Evolutionary conservation across 371 early-diverging fungal species (phyloP), one percentile per base, ranked within the genome.

Genomic region (Dipsacomyces acuminosporus): DNA sequence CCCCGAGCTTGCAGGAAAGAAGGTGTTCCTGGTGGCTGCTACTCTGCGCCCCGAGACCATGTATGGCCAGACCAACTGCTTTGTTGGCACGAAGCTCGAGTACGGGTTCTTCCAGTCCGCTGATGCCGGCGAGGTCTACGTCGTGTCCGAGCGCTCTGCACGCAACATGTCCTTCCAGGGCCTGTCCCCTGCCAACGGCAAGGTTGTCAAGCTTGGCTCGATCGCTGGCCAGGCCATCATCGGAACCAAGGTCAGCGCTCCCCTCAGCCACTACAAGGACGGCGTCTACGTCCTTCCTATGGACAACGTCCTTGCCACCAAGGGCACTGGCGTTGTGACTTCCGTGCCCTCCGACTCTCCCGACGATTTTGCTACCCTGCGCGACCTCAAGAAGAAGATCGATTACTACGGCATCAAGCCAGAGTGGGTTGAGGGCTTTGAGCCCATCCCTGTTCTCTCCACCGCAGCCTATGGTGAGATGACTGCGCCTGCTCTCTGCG

Each of bases 41-140:
- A 98, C 99, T 20, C 78, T 97, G 54, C 78, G 97, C 35, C 99
- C 99, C 14, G 99, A 98, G 78, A 98, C 99, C 64, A 96, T 97
- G 96, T 98, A 96, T 64, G 99, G 96, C 52, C 95, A 96, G 75
- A 98, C 97, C 62, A 96, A 96, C 79, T 96, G 96, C 78, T 97
- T 86, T 63, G 94, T 96, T 30, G 95, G 95, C 40, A 81, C 84
- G n/a, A 87, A 88, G 24, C 74, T 98, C 58, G 81, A 83, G 48
- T 98, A 98, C 63, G 94, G 94, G 24, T 74, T 94, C 52, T 94
- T 78, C 74, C 47, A 56, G 53, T 78, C 85, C 48, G 84, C 81
- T 26, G 78, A 81, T 56, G 86, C 88, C 20, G 76, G 79, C 44
- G 91, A 93, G 74, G 86, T 91, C 17, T 96, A 81, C 74, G 79